phyloP scores from a whole-genome alignment of 1,139 yeast species.

The Geotrichum australiense region DNA sequence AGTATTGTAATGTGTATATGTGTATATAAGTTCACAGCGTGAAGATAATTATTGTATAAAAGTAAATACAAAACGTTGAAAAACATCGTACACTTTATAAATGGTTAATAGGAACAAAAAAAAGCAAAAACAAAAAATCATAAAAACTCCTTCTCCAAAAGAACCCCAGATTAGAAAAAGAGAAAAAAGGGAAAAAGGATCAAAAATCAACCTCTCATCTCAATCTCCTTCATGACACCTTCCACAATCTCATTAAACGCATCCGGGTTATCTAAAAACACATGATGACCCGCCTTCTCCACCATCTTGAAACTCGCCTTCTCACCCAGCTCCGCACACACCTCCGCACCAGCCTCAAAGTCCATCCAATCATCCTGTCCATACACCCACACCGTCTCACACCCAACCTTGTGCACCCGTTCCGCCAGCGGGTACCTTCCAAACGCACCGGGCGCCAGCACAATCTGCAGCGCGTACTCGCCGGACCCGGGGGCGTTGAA shows the following conservation, averaged over 20 bases:
- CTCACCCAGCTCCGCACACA: conserved; percentile 5
- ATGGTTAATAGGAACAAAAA: too few species aligned
- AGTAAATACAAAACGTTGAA: too few species aligned
- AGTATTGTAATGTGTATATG: too few species aligned
- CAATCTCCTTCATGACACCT: conserved; percentile 31
- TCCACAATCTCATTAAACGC: conserved; percentile 44
- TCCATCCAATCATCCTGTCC: conserved; percentile 90
- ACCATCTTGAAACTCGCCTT: conserved; percentile 32
- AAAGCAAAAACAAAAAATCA: too few species aligned
- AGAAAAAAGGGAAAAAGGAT: too few species aligned
- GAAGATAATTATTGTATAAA: too few species aligned
- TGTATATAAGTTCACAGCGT: too few species aligned
- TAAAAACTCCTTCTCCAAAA: too few species aligned
- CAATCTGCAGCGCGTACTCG: conserved; percentile 55
- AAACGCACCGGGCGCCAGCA: conserved; percentile 64
- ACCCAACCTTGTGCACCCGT: conserved; percentile 41
- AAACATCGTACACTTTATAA: too few species aligned
- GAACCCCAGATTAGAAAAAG: too few species aligned
- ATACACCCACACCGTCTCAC: conserved; percentile 55
- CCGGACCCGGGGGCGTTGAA: conserved; percentile 57
- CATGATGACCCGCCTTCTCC: conserved; percentile 64
- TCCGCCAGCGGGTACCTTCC: conserved; percentile 72
- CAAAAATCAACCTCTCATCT: too few species aligned
- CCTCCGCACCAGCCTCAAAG: conserved; percentile 55
- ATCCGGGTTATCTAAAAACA: conserved; percentile 64